phyloP scores from a whole-genome alignment of 768 basidiomycete genomes.

The Tricholoma saponaceum region DNA sequence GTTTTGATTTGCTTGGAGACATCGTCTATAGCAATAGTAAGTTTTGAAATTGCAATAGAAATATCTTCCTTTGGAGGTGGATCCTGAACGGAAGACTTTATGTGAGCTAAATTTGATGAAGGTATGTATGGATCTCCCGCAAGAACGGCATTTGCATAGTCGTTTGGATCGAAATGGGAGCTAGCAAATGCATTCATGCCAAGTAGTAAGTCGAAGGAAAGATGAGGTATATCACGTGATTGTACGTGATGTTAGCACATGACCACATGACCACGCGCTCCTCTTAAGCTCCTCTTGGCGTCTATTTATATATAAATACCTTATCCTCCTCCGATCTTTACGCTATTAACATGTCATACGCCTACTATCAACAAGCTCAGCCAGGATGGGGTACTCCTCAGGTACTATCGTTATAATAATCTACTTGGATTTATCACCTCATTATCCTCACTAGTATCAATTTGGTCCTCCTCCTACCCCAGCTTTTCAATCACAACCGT shows the following conservation, averaged over 20 bases:
- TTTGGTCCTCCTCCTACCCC: conserved; percentile 39
- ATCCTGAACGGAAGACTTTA: conserved; percentile 39
- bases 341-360: conserved; percentile 34
- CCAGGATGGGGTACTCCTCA: conserved; percentile 51
- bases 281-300: too few species aligned
- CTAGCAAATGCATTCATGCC: conserved; percentile 45
- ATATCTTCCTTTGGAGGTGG: conserved; percentile 78
- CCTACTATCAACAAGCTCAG: conserved; percentile 37
- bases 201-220: neutral
- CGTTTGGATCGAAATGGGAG: conserved; percentile 78
- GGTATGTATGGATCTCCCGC: conserved; percentile 75
- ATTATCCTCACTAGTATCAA: conserved; percentile 28
- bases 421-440: conserved; percentile 1
- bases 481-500: conserved; percentile 44
- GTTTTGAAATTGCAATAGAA: conserved; percentile 81
- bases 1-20: conserved; percentile 85
- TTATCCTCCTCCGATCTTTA: neutral
- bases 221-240: neutral
- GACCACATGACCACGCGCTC: too few species aligned
- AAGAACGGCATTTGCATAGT: conserved; percentile 88
- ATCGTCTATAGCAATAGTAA: conserved; percentile 87
- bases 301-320: neutral
- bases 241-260: neutral
- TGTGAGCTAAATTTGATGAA: conserved; percentile 21
- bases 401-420: conserved; percentile 16